These are phyloP conservation scores for Coemansia sp. DNA, from an alignment of 192 early-diverging fungal genomes.

Conservation along the genomic window DNA sequence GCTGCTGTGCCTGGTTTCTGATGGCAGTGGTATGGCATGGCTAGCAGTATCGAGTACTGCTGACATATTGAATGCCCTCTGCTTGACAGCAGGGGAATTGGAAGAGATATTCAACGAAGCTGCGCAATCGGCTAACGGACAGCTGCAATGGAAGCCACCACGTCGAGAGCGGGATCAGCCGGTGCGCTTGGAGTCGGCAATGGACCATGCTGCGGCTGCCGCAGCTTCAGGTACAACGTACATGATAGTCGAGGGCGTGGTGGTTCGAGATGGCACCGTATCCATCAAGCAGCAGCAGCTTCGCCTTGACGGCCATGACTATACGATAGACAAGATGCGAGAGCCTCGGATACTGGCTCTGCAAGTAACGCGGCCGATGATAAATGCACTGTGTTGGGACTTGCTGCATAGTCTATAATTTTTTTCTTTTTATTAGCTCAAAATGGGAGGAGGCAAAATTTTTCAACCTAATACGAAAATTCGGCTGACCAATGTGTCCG, in stretches of 20 bases:
- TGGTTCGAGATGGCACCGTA: background rate
- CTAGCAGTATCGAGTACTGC: background rate
- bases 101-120: slow-evolving; percentile 14
- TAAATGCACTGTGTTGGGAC: slow-evolving; percentile 19
- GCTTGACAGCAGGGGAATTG: slow-evolving; percentile 5
- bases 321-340: slow-evolving; percentile 8
- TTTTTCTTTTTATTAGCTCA: slow-evolving; percentile 1
- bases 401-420: slow-evolving; percentile 10
- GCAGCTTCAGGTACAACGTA: background rate
- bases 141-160: slow-evolving; percentile 24
- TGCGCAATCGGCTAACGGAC: slow-evolving; percentile 30
- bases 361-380: slow-evolving; percentile 10
- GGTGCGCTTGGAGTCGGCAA: background rate
- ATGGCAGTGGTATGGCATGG: slow-evolving; percentile 43
- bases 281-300: slow-evolving; percentile 16
- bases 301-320: slow-evolving; percentile 21
- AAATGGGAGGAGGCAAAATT: slow-evolving; percentile 47
- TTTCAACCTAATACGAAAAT: slow-evolving; percentile 51
- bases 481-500: slow-evolving; percentile 92
- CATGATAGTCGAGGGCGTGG: slow-evolving; percentile 17
- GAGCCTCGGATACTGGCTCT: slow-evolving; percentile 15
- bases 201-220: slow-evolving; percentile 13
- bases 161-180: background rate
- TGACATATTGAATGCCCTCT: slow-evolving; percentile 5
- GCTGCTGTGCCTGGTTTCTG: slow-evolving; percentile 22